Conservation (phyloP, 2,329 filamentous ascomycete species). For the Fusarium armeniacum region DNA sequence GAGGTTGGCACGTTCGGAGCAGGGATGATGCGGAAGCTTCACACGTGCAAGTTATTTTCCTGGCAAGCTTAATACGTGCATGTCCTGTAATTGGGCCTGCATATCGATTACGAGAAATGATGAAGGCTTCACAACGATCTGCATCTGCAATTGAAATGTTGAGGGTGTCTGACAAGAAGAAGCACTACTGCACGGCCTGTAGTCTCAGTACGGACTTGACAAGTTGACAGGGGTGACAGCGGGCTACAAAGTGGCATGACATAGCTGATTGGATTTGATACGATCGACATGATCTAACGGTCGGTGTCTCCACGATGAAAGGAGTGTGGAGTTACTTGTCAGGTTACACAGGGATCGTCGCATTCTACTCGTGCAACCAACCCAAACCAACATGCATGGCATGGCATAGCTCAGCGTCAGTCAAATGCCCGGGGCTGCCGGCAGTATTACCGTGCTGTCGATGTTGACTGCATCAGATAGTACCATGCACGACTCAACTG, state of each 20-base stretch:
- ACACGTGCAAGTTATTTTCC: conserved; percentile 23
- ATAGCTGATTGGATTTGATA: conserved; percentile 15
- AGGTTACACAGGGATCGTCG: conserved; percentile 41
- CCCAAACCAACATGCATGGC: conserved; percentile 22
- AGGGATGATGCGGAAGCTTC: conserved; percentile 13
- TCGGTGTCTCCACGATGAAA: conserved; percentile 21
- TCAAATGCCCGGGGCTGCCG: conserved; percentile 22
- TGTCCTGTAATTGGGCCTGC: conserved; percentile 8
- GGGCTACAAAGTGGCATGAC: conserved; percentile 6
- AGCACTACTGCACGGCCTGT: conserved; percentile 1
- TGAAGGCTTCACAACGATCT: conserved; percentile 1
- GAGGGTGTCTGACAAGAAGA: conserved; percentile 10
- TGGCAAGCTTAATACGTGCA: conserved; percentile 21
- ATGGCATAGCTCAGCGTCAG: conserved; percentile 15
- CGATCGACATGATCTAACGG: conserved; percentile 20
- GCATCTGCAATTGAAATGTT: not conserved
- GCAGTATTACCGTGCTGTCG: conserved; percentile 18
- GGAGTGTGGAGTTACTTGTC: conserved; percentile 28
- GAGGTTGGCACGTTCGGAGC: conserved; percentile 17
- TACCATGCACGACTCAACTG: conserved; percentile 16
- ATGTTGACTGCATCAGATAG: conserved; percentile 11
- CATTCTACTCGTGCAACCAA: conserved; percentile 10
- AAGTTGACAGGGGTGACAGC: conserved; percentile 23
- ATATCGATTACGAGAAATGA: conserved; percentile 25
- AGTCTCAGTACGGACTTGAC: conserved; percentile 3